A percentile compares a stretch with the other conserved stretches of the same genome.
Conservation (phyloP, 768 basidiomycete genomes). For the Lentinula aciculospora region DNA sequence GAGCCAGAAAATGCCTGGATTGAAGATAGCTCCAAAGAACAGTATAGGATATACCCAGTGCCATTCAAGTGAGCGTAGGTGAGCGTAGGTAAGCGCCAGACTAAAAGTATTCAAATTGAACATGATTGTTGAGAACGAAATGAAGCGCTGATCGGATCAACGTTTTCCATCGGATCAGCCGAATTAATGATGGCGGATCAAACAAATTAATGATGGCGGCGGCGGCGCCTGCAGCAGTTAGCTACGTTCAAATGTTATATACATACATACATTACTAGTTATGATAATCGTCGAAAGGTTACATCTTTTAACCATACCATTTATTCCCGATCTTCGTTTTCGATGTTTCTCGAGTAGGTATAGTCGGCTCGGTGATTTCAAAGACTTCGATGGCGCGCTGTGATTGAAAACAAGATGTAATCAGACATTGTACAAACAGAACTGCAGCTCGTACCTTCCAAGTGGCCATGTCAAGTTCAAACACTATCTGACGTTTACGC, state of each 20-base stretch:
- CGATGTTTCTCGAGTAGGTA: slow-evolving; percentile 68
- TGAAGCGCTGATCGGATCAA: no score
- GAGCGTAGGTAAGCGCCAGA: not conserved
- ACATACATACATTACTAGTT: no score
- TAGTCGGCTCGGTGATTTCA: slow-evolving; percentile 66
- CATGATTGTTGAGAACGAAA: no score
- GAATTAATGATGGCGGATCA: no score
- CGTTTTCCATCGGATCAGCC: no score
- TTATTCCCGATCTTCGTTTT: slow-evolving; percentile 52
- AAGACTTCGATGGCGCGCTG: slow-evolving; percentile 88
- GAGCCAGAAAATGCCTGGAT: slow-evolving; percentile 28
- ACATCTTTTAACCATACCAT: slow-evolving; percentile 60
- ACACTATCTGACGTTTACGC: slow-evolving; percentile 77
- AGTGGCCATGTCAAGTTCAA: slow-evolving; percentile 86
- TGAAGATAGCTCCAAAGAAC: slow-evolving; percentile 3
- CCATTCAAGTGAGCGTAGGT: not conserved
- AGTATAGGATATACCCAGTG: not conserved
- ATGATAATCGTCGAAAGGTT: no score
- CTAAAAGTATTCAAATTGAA: not conserved
- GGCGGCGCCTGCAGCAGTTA: no score
- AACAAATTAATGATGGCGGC: no score
- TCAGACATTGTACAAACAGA: not conserved
- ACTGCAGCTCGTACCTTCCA: slow-evolving; percentile 61
- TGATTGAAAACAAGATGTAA: not conserved
- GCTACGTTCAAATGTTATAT: no score